Evolutionary conservation across 441 rosid species (phyloP), one percentile per base, ranked within the genome.

Genomic region (Adansonia gregorii): DNA sequence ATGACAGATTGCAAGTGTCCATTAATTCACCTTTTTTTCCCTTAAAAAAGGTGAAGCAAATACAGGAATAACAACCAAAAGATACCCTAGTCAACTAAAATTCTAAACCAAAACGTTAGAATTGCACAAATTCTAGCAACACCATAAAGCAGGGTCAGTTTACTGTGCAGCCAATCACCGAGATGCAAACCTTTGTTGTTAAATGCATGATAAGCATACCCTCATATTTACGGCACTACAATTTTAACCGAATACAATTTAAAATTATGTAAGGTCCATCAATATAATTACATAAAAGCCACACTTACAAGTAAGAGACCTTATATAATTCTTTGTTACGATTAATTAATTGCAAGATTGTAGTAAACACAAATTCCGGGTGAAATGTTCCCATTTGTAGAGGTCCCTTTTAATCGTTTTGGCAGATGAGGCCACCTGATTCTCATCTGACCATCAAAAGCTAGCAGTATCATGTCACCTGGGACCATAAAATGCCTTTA

Each of bases 371-470:
- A 17, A 9, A 65, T 35, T 43, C 8, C 15, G 6, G 51, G 49
- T 45, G 49, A 45, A 45, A 45, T 45, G 71, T 45, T 8, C 24
- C 31, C 72, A 10, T 19, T 45, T 45, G n/a, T 67, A 20, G 51
- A 45, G 8, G 31, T 67, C 31, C 72, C 10, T 64, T 64, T 17
- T 41, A 66, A 70, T n/a, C 41, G 22, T 8, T 70, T 52, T 24
- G 27, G 60, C 75, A 72, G 27, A 59, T 43, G 24, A 73, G 67
- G 67, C 15, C 39, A 12, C 55, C 67, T 59, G 67, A 58, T 59
- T 73, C 66, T 73, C 46, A 58, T 59, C 55, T 41, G 54, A 73
- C 43, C 52, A 73, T 9, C 67, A 58, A 73, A 73, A 58, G 41
- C 76, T 58, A 58, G 20, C 20, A 43, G 39, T 41, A 56, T 20